These are phyloP conservation scores for Suillus discolor DNA, from an alignment of 768 basidiomycete species.

Conservation along the genomic window DNA sequence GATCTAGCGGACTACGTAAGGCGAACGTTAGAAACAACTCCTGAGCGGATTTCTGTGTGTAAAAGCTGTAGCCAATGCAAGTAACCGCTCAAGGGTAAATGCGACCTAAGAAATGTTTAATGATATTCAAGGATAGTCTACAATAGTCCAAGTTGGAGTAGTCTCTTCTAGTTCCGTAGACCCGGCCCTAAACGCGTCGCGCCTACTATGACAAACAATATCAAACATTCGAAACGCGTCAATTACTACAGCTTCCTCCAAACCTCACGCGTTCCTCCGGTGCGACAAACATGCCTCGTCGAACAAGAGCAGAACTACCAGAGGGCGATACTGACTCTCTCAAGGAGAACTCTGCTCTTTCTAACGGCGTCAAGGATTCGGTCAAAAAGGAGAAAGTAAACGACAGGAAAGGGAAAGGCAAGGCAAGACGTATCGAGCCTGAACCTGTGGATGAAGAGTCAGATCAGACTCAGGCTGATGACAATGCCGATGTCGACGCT, in stretches of 20 bases:
- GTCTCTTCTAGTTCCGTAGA: background rate
- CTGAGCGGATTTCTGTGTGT: background rate
- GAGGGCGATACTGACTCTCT: slow-evolving; percentile 27
- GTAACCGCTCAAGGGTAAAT: too few relatives aligned
- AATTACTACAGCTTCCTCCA: slow-evolving; percentile 1
- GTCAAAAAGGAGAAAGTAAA: slow-evolving; percentile 34
- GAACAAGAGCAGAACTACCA: slow-evolving; percentile 22
- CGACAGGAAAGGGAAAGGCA: slow-evolving; percentile 27
- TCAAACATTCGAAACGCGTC: slow-evolving; percentile 5
- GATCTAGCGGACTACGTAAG: slow-evolving; percentile 3
- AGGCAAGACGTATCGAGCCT: slow-evolving; percentile 33
- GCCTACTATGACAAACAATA: slow-evolving; percentile 5
- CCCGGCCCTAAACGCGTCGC: slow-evolving; percentile 21
- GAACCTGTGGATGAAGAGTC: slow-evolving; percentile 21
- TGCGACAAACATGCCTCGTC: slow-evolving; percentile 28
- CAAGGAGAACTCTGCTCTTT: slow-evolving; percentile 31
- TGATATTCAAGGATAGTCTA: background rate
- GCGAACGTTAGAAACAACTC: background rate
- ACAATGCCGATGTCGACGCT: slow-evolving; percentile 28
- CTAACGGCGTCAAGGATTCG: slow-evolving; percentile 4
- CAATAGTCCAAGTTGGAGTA: background rate
- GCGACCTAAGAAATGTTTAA: too few relatives aligned
- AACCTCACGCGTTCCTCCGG: background rate
- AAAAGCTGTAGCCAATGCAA: background rate
- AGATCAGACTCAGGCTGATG: slow-evolving; percentile 23